phyloP scores from a whole-genome alignment of 2,329 filamentous ascomycete species.

The Claviceps sp. region DNA sequence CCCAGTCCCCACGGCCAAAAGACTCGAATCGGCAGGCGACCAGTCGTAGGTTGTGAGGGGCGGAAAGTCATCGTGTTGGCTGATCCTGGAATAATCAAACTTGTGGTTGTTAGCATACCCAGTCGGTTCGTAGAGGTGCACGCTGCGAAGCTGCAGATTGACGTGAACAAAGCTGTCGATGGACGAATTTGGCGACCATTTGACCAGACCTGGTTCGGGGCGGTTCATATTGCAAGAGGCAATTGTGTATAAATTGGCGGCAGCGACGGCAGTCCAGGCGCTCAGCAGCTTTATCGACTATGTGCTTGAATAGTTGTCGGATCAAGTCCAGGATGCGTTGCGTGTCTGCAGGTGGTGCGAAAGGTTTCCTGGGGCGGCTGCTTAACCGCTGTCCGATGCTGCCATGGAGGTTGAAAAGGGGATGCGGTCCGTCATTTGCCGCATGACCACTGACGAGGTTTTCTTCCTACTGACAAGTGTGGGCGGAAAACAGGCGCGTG shows the following conservation, averaged over 20 bases:
- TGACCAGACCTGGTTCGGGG: slow-evolving; percentile 48
- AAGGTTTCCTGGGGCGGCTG: not conserved
- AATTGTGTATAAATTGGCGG: no score
- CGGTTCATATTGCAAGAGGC: slow-evolving; percentile 33
- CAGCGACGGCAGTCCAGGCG: no score
- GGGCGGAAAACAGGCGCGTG: not conserved
- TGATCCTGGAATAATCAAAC: slow-evolving; percentile 44
- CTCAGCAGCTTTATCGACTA: no score
- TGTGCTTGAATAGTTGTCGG: not conserved
- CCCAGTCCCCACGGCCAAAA: slow-evolving; percentile 63
- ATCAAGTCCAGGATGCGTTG: not conserved
- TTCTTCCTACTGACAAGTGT: not conserved
- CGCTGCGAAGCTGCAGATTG: slow-evolving; percentile 48
- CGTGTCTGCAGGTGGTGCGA: not conserved
- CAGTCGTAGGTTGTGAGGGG: slow-evolving; percentile 54
- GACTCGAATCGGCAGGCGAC: slow-evolving; percentile 47
- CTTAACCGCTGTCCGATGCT: slow-evolving; percentile 4
- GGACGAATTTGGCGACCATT: slow-evolving; percentile 49
- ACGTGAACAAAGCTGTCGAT: slow-evolving; percentile 51
- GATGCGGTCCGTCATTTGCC: not conserved
- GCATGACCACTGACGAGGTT: slow-evolving; percentile 1
- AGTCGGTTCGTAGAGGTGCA: slow-evolving; percentile 50
- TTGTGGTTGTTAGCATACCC: slow-evolving; percentile 41
- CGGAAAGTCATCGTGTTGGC: slow-evolving; percentile 49
- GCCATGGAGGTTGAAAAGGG: slow-evolving; percentile 1